Evolutionary conservation across 1,284 basidiomycete species (phyloP), one percentile per base, ranked within the genome.

Genomic region (Sutorius eximius): DNA sequence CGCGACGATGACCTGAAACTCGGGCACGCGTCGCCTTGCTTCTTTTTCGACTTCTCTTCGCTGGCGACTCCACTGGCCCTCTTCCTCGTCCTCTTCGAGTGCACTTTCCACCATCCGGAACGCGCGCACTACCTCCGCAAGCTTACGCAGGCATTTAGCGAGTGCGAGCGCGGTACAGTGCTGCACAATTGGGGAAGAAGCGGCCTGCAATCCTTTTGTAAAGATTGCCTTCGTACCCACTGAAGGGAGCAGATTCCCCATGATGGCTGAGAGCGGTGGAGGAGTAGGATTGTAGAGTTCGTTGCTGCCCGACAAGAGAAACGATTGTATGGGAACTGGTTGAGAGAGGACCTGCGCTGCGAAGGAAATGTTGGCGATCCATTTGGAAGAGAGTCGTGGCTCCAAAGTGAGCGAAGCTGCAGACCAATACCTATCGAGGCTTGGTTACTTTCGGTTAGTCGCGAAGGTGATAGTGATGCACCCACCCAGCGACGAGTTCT

Each of bases 331-430:
- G 0, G 93, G 94, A 1, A 93, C 73, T 0, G 89, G 83, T 0
- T 94, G 79, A 0, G 88, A 87, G 45, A 96, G 79, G 33, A 95
- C 81, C 3, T 82, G 77, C 0, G 87, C 89, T 40, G 93, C 81
- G 66, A 94, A 91, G 3, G 91, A 80, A 56, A 95, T 84, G 51
- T 93, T 95, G 2, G 88, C 84, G 32, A 97, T 85, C 94, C 94
- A 98, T 63, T 88, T 86, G 0, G 91, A 91, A 7, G 90, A 90
- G 1, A 95, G 80, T 1, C 91, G 83, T 0, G 95, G 93, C 60
- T 98, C 95, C 8, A 97, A 77, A 0, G 89, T 88, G 22, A 94
- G 74, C 1, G 83, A 82, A 4, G 83, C 87, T 33, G 81, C 80
- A 16, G 83, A 72, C 91, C 93, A 93, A 68, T 90, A 94, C 11